Percentiles rank a stretch among this genome's conserved stretches.
Evolutionary conservation across 1,284 basidiomycete species (phyloP).

Genomic region (Takashimella tepidaria): DNA sequence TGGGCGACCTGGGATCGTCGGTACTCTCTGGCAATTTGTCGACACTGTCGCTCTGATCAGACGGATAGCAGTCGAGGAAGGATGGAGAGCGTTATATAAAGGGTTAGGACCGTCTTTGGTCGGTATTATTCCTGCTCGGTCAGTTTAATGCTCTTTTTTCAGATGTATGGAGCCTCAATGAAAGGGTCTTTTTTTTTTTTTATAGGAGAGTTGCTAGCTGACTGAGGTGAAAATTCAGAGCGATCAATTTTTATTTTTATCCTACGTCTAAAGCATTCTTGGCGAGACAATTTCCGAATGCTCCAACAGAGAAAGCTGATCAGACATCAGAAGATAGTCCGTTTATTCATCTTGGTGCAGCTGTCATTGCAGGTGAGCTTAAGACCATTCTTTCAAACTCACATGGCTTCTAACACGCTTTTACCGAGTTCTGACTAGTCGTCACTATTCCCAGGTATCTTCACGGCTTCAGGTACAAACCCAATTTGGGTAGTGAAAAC

Average conservation of each 20-base stretch:
- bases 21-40: slow-evolving; percentile 84
- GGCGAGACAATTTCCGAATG: slow-evolving; percentile 62
- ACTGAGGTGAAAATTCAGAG: slow-evolving; percentile 31
- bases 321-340: slow-evolving; percentile 69
- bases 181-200: neutral
- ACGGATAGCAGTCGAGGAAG: slow-evolving; percentile 86
- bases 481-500: slow-evolving; percentile 99
- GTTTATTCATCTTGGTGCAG: slow-evolving; percentile 78
- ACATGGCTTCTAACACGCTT: neutral
- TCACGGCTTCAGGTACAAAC: slow-evolving; percentile 91
- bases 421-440: neutral
- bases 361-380: slow-evolving; percentile 62
- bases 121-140: slow-evolving; percentile 89
- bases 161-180: neutral
- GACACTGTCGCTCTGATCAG: slow-evolving; percentile 88
- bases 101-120: slow-evolving; percentile 92
- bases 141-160: slow-evolving; percentile 9
- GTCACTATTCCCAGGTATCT: slow-evolving; percentile 54
- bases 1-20: slow-evolving; percentile 48
- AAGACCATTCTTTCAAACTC: neutral
- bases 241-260: slow-evolving; percentile 98
- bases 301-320: slow-evolving; percentile 53
- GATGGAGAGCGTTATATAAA: slow-evolving; percentile 83
- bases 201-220: neutral
- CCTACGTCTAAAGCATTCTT: slow-evolving; percentile 93